phyloP scores from a whole-genome alignment of 2,329 filamentous ascomycete species.

The Amauroascus niger region DNA sequence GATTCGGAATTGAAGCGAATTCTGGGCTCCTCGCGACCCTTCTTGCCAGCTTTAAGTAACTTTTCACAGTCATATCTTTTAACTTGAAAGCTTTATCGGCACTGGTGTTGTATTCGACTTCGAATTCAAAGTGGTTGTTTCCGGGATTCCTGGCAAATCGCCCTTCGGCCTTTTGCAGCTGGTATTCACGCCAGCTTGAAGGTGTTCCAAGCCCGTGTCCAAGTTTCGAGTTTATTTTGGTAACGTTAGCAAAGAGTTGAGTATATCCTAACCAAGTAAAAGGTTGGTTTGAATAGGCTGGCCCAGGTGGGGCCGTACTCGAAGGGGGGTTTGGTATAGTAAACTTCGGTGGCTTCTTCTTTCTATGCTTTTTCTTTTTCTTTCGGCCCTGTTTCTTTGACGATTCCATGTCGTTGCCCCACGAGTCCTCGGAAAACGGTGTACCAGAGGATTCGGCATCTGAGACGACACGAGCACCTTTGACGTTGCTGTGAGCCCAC shows the following conservation, averaged over 20 bases:
- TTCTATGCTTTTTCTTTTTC: conserved; percentile 37
- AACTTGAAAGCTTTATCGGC: conserved; percentile 65
- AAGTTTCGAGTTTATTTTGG: conserved; percentile 65
- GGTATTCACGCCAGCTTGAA: conserved; percentile 40
- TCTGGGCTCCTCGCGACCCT: conserved; percentile 54
- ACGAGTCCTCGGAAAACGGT: background rate
- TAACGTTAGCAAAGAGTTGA: conserved; percentile 94
- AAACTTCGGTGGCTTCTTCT: conserved; percentile 50
- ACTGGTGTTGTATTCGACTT: conserved; percentile 79
- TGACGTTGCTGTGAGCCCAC: conserved; percentile 19
- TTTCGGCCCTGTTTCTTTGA: conserved; percentile 23
- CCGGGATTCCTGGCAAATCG: conserved; percentile 32
- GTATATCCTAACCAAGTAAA: conserved; percentile 70
- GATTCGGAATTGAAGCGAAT: background rate
- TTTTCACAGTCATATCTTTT: conserved; percentile 73
- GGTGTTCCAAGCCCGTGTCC: conserved; percentile 20
- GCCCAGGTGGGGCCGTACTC: conserved; percentile 64
- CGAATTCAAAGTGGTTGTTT: conserved; percentile 53
- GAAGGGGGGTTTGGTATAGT: conserved; percentile 62
- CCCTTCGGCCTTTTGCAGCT: conserved; percentile 44
- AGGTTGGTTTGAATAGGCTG: conserved; percentile 78
- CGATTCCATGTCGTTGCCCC: background rate
- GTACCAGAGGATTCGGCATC: background rate
- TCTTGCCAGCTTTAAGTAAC: conserved; percentile 67
- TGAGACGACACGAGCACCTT: background rate